Conservation (phyloP, 148 eudicot species). For the Cornus suecica region DNA sequence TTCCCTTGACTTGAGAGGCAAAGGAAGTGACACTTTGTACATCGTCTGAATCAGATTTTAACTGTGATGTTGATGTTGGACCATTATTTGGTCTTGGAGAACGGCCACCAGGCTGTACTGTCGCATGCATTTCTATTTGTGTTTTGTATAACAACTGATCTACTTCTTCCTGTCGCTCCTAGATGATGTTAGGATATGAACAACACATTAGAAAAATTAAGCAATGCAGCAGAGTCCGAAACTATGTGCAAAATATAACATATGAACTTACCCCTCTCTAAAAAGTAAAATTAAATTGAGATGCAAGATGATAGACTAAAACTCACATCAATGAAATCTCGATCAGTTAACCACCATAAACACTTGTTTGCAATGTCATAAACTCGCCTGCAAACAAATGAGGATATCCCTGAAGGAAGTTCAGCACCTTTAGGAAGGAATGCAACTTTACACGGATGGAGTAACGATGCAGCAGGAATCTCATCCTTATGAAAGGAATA, state of each 20-base stretch:
- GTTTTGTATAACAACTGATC: slow-evolving; percentile 63
- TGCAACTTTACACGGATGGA: slow-evolving; percentile 93
- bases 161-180: slow-evolving; percentile 94
- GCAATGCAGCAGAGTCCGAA: neutral
- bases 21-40: slow-evolving; percentile 45
- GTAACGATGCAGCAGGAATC: slow-evolving; percentile 79
- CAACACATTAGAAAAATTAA: neutral
- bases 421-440: slow-evolving; percentile 77
- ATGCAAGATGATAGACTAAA: neutral
- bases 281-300: no score
- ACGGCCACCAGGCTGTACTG: slow-evolving; percentile 69
- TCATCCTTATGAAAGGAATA: slow-evolving; percentile 83
- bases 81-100: slow-evolving; percentile 74
- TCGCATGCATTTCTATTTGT: slow-evolving; percentile 63
- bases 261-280: no score
- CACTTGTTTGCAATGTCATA: slow-evolving; percentile 64
- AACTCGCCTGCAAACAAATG: slow-evolving; percentile 79
- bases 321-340: slow-evolving; percentile 73
- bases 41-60: slow-evolving; percentile 71
- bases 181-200: slow-evolving; percentile 4
- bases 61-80: slow-evolving; percentile 53
- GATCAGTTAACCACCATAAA: slow-evolving; percentile 84
- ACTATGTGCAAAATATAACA: neutral
- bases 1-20: slow-evolving; percentile 68
- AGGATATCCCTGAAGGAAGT: slow-evolving; percentile 64